Percentiles rank a stretch among this genome's conserved stretches.
Evolutionary conservation across 2,329 filamentous ascomycete species (phyloP).

Genomic region (Fusarium staphyleae): DNA sequence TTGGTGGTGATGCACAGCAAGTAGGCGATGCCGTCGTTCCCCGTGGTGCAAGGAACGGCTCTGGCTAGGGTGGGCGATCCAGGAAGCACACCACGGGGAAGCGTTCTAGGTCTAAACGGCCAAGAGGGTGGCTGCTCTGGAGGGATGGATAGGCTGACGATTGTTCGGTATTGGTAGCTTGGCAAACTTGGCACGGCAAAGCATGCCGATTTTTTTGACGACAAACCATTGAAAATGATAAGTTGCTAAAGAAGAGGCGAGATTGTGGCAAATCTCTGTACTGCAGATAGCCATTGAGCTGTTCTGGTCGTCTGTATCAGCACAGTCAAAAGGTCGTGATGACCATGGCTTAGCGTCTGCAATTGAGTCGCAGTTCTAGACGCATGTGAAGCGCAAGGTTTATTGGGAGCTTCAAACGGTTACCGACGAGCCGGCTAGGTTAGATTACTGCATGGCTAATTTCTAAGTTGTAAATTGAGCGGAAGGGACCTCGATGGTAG

Average conservation of each 20-base stretch:
- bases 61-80: slow-evolving; percentile 11
- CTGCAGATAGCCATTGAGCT: not conserved
- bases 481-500: too few relatives aligned
- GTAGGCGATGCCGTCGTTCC: slow-evolving; percentile 8
- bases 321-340: not conserved
- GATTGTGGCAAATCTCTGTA: slow-evolving; percentile 8
- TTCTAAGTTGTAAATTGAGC: too few relatives aligned
- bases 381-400: too few relatives aligned
- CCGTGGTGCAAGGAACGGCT: slow-evolving; percentile 30
- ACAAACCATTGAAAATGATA: not conserved
- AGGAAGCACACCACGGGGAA: slow-evolving; percentile 1
- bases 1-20: slow-evolving; percentile 16
- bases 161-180: slow-evolving; percentile 18
- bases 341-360: not conserved
- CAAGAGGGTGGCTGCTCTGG: slow-evolving; percentile 13
- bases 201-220: slow-evolving; percentile 3
- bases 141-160: slow-evolving; percentile 3
- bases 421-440: too few relatives aligned
- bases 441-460: too few relatives aligned
- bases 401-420: too few relatives aligned
- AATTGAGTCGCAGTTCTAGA: too few relatives aligned
- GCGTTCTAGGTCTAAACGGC: slow-evolving; percentile 14
- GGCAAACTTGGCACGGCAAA: slow-evolving; percentile 5
- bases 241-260: not conserved
- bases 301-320: not conserved